Percentiles rank a stretch among this genome's conserved stretches.
These are phyloP conservation scores for Fusarium decemcellulare DNA, from an alignment of 2,329 filamentous ascomycete genomes.

Conservation along the genomic window DNA sequence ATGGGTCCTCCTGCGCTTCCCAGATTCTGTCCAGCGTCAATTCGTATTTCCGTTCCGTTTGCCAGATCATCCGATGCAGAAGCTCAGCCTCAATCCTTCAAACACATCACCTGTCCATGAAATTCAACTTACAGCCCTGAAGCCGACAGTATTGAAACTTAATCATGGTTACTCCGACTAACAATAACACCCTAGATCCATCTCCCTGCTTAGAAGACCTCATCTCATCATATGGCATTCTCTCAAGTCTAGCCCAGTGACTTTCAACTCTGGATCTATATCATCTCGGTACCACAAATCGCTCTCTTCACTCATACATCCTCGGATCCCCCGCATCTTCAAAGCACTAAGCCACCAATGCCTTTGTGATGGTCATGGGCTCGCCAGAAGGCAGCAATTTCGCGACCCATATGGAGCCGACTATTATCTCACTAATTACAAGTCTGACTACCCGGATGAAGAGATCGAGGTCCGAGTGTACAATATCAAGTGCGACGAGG, in stretches of 20 bases:
- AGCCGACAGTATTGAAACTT: too few species aligned
- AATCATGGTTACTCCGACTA: too few species aligned
- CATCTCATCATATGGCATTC: constrained; percentile 31
- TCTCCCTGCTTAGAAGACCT: constrained; percentile 10
- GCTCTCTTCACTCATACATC: constrained; percentile 9
- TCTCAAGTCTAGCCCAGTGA: constrained; percentile 26
- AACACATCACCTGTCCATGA: too few species aligned
- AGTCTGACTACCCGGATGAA: constrained; percentile 9
- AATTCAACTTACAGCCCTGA: too few species aligned
- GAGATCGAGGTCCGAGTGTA: constrained; percentile 31
- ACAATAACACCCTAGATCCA: background rate
- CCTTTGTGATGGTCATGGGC: constrained; percentile 35
- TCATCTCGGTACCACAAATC: constrained; percentile 22
- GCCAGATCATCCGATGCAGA: too few species aligned
- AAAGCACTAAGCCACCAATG: constrained; percentile 10
- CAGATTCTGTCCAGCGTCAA: too few species aligned
- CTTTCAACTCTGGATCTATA: constrained; percentile 34
- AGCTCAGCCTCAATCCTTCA: too few species aligned
- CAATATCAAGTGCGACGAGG: constrained; percentile 26
- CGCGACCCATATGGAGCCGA: background rate
- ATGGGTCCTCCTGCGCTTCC: too few species aligned
- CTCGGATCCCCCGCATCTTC: constrained; percentile 10
- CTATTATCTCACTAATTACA: background rate
- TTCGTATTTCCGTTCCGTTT: too few species aligned
- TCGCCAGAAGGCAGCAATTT: constrained; percentile 20